Percentiles rank a stretch among this genome's conserved stretches.
These are phyloP conservation scores for Annulohypoxylon truncatum DNA, from an alignment of 2,329 filamentous ascomycete genomes.

Conservation along the genomic window DNA sequence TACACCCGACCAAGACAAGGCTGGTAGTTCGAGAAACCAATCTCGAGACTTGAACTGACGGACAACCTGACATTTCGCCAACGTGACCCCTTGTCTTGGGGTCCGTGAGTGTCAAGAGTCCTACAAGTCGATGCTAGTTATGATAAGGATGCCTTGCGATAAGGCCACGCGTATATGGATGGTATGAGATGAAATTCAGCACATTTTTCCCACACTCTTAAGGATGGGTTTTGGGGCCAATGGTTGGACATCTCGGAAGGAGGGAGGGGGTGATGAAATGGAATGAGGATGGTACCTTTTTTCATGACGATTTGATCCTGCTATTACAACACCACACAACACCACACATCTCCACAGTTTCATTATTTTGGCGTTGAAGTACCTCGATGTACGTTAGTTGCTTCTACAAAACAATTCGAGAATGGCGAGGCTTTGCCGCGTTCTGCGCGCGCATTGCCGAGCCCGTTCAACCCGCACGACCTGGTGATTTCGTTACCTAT, in stretches of 20 bases:
- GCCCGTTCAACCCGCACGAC: neutral
- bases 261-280: slow-evolving; percentile 32
- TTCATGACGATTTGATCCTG: slow-evolving; percentile 28
- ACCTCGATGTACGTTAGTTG: slow-evolving; percentile 18
- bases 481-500: neutral
- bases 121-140: neutral
- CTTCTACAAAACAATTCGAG: slow-evolving; percentile 7
- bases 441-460: neutral
- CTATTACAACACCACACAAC: neutral
- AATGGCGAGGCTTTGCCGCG: neutral
- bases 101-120: neutral
- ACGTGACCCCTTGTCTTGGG: neutral
- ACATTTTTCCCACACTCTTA: slow-evolving; percentile 46
- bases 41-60: neutral
- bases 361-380: slow-evolving; percentile 21
- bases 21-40: slow-evolving; percentile 38
- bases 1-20: slow-evolving; percentile 42
- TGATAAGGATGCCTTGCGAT: slow-evolving; percentile 1
- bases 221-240: slow-evolving; percentile 44
- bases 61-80: neutral
- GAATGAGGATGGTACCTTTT: slow-evolving; percentile 41
- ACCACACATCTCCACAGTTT: slow-evolving; percentile 8
- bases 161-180: slow-evolving; percentile 43
- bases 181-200: slow-evolving; percentile 36
- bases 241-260: slow-evolving; percentile 48